Conservation (phyloP, 768 basidiomycete species). For the Guyanaporus albipodus region DNA sequence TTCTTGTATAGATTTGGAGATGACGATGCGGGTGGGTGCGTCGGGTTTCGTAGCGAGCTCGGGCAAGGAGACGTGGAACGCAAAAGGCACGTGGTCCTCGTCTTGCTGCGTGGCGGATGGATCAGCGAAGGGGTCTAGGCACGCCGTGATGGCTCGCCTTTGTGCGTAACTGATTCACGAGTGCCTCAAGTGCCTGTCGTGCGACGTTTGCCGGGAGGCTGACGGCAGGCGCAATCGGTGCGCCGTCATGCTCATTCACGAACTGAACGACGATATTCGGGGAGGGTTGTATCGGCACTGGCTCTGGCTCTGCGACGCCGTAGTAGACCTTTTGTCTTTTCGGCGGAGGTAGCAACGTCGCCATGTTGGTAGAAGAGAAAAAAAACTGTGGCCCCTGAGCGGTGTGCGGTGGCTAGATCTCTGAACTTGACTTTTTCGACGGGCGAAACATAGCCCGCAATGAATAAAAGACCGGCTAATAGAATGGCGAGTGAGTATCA, state of each 20-base stretch:
- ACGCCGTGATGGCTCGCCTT: constrained; percentile 46
- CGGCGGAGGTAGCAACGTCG: constrained; percentile 81
- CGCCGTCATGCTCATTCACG: constrained; percentile 82
- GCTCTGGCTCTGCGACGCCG: constrained; percentile 62
- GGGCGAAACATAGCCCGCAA: too few relatives aligned
- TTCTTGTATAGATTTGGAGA: constrained; percentile 77
- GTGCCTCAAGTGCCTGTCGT: constrained; percentile 75
- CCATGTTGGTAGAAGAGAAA: constrained; percentile 47
- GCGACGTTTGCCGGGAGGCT: constrained; percentile 85
- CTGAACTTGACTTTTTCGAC: too few relatives aligned
- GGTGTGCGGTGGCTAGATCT: too few relatives aligned
- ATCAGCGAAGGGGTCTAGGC: constrained; percentile 8
- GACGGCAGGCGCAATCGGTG: constrained; percentile 79
- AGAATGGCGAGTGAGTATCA: background rate
- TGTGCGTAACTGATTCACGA: constrained; percentile 84
- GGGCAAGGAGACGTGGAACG: constrained; percentile 81
- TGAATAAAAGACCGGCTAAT: background rate
- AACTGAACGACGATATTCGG: constrained; percentile 88
- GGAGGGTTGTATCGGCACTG: constrained; percentile 42
- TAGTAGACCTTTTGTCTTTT: constrained; percentile 84
- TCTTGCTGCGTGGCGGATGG: constrained; percentile 30
- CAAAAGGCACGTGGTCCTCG: constrained; percentile 90
- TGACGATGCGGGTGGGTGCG: constrained; percentile 72
- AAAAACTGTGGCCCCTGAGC: constrained; percentile 2
- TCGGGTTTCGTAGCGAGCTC: constrained; percentile 45